Base-by-base conservation (phyloP, 805 yeast genomes). In the Candida caryicola region DNA sequence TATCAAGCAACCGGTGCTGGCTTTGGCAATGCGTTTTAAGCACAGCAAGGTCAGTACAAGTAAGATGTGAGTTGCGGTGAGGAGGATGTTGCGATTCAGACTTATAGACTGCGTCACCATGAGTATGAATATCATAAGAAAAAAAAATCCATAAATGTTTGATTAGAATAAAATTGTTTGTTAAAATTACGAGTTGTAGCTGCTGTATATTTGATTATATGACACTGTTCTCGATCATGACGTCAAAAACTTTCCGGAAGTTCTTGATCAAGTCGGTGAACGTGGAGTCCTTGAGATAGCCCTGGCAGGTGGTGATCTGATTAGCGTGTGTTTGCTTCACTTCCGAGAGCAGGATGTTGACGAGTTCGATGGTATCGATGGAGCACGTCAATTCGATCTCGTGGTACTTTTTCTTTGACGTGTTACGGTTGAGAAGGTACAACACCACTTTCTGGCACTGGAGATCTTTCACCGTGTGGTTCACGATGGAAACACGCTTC, bases 1-100 rank as follows among this genome's bases (percentile, higher is more conserved):
- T 75, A 72, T 62, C 86, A 82, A 60, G 72, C 82, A 40, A 82
- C 88, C 25, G 89, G 89, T 38, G 71, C 78, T 55, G 85, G 85
- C 8, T 81, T 82, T 62, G 84, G 87, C 52, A 80, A 77, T 44
- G 66, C 64, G 8, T 64, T 60, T 45, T 64, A 54, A 10, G 27
- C 10, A 21, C 10, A 21, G 25, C 7, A 10, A 7, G 10, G 25
- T 21, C 9, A 21, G 10, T 7, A 21, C 25, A 21, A 10, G 10
- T 21, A 21, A 21, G 25, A 21, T 7, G 25, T 7, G 25, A 21
- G 25, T 21, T 21, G 25, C 7, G 25, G 10, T 7, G 25, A 21
- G 10, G 25, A 7, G 10, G 10, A 21, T 21, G 25, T 21, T 21
- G 25, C 10, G 25, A n/a, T 21, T 21, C 10, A 21, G 10, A 21